These are phyloP conservation scores for Metschnikowia vanudenii DNA, from an alignment of 805 yeast genomes.

Conservation along the genomic window DNA sequence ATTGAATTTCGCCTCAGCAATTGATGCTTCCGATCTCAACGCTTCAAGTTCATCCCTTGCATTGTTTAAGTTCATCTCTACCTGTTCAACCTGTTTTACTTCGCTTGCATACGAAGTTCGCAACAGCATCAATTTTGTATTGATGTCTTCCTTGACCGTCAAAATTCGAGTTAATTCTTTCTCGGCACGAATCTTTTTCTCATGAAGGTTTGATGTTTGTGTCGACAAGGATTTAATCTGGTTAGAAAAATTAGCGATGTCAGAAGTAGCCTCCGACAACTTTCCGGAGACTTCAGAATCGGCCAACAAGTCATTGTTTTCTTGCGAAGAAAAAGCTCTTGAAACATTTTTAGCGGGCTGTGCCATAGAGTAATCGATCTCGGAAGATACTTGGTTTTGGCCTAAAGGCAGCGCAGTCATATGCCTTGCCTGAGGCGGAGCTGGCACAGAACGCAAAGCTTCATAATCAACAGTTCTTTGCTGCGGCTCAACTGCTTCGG, in stretches of 20 bases:
- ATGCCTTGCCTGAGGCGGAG: constrained; percentile 33
- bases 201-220: constrained; percentile 70
- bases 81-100: constrained; percentile 68
- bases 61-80: constrained; percentile 58
- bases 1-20: constrained; percentile 76
- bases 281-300: constrained; percentile 62
- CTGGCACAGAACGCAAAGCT: constrained; percentile 49
- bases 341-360: neutral
- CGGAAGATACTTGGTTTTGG: neutral
- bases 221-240: constrained; percentile 76
- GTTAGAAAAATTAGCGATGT: constrained; percentile 80
- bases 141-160: constrained; percentile 67
- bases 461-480: constrained; percentile 42
- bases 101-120: constrained; percentile 76
- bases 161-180: constrained; percentile 71
- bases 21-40: constrained; percentile 66
- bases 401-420: neutral
- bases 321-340: constrained; percentile 6
- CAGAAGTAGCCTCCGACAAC: constrained; percentile 76
- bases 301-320: constrained; percentile 52
- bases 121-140: constrained; percentile 63
- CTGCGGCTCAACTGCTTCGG: neutral
- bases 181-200: constrained; percentile 71
- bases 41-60: constrained; percentile 67
- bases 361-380: neutral